These are phyloP conservation scores for Albizia julibrissin DNA, from an alignment of 306 rosid species.

Conservation along the genomic window DNA sequence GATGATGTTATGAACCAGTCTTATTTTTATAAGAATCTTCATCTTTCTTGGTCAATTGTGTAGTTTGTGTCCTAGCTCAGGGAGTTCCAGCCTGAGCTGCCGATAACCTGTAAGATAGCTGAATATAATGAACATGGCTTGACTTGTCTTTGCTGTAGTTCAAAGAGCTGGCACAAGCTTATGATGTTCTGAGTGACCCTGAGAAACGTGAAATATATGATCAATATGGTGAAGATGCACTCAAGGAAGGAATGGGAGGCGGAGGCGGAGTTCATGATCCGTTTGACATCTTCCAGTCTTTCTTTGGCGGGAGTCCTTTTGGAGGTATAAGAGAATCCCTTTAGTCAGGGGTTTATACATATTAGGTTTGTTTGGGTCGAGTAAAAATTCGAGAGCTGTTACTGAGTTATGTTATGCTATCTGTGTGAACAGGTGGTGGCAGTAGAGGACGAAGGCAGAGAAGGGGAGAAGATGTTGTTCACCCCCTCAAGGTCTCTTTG, in stretches of 20 bases:
- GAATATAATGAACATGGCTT: neutral
- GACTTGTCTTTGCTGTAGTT: constrained; percentile 45
- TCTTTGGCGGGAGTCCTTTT: constrained; percentile 72
- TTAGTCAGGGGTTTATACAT: neutral
- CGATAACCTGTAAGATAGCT: neutral
- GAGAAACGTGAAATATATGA: constrained; percentile 90
- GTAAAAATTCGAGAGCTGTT: neutral
- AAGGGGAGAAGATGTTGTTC: constrained; percentile 78
- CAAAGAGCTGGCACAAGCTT: constrained; percentile 88
- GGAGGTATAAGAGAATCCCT: constrained; percentile 38
- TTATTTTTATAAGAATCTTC: neutral
- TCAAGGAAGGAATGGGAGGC: constrained; percentile 81
- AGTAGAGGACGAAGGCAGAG: constrained; percentile 78
- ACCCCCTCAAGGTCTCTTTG: constrained; percentile 77
- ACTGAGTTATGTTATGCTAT: neutral
- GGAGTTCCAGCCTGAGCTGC: neutral
- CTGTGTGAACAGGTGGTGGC: constrained; percentile 55
- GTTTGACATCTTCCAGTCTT: constrained; percentile 71
- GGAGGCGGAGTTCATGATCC: constrained; percentile 78
- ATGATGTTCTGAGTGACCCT: constrained; percentile 81
- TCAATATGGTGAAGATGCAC: constrained; percentile 91
- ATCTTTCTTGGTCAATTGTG: neutral
- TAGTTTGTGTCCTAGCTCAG: neutral
- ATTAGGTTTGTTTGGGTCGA: neutral
- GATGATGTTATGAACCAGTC: neutral